These are phyloP conservation scores for Leishmania martiniquensis DNA, from an alignment of 208 protist species.

Conservation along the genomic window DNA sequence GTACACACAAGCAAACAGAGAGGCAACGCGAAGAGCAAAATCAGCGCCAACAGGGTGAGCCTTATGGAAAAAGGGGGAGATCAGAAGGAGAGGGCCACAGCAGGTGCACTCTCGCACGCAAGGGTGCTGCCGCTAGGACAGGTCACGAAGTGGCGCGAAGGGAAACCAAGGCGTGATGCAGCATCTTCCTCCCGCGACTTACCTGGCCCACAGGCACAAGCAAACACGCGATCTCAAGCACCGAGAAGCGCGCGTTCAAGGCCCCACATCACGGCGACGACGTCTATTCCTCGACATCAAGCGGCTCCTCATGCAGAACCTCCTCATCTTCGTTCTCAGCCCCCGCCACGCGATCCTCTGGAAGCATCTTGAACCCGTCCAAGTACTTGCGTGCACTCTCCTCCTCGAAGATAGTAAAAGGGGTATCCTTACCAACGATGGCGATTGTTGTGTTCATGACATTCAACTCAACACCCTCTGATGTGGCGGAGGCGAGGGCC, in stretches of 20 bases:
- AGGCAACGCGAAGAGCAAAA: background rate
- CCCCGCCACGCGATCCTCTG: conserved; percentile 71
- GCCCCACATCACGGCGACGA: background rate
- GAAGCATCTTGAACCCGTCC: conserved; percentile 77
- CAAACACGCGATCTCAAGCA: background rate
- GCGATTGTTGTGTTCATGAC: conserved; percentile 93
- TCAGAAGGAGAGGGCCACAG: background rate
- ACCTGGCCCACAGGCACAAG: background rate
- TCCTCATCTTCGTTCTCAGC: conserved; percentile 74
- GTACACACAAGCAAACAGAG: no score
- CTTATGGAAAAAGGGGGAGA: background rate
- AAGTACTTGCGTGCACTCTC: conserved; percentile 83
- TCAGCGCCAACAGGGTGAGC: background rate
- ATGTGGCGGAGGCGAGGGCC: conserved; percentile 93
- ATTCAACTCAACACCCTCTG: conserved; percentile 90
- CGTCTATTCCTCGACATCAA: conserved; percentile 86
- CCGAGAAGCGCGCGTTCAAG: background rate
- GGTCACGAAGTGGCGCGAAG: background rate
- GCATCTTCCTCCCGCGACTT: background rate
- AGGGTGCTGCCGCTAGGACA: background rate
- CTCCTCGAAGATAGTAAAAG: conserved; percentile 89
- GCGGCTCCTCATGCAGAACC: conserved; percentile 61
- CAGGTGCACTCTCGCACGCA: background rate
- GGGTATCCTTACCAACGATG: conserved; percentile 90
- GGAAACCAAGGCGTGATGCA: background rate